Evolutionary conservation across 768 basidiomycete genomes (phyloP), one percentile per base, ranked within the genome.

Genomic region (Boletus barrowsii): DNA sequence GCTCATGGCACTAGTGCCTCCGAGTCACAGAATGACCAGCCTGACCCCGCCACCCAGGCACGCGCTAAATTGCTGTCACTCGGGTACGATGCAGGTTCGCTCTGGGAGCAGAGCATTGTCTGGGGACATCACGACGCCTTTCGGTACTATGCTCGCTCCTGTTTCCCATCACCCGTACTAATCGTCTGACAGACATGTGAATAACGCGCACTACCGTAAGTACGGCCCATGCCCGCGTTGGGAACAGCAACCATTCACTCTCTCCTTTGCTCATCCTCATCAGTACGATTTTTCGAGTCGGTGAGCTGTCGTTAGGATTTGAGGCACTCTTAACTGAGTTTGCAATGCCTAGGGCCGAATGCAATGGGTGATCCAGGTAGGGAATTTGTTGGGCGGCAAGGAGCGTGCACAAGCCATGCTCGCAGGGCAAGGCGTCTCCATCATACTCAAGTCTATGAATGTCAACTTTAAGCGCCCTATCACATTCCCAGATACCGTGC

Each of bases 101-200:
- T 90, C 51, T 89, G 84, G 84, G 86, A 89, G 63, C 88, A 90
- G 63, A 73, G 72, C 14, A 79, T 91, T n/a, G 83, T 78, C 0
- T 90, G 88, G 88, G 89, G 89, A 47, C 85, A 90, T 58, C 83
- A 86, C 30, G 89, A 91, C 61, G 73, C 88, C 1, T 88, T 90
- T 64, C 84, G 84, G 89, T 88, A 65, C 41, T 20, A 17, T 17
- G 13, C 33, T 29, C 51, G 13, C 26, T 48, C 29, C 24, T 15
- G 5, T 49, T 42, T 29, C 29, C 17, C 14, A 4, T 6, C 24
- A n/a, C 5, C 0, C 36, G 36, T 24, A 9, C 44, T 56, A 14
- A 55, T 37, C 10, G 10, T 48, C 41, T 10, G 11, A 15, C 48
- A 90, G 88, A 65, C 88, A 90, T 60, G 87, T 90, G 22, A 90